phyloP scores from a whole-genome alignment of 352 stramenopile genomes.

The Phytophthora pistaciae region DNA sequence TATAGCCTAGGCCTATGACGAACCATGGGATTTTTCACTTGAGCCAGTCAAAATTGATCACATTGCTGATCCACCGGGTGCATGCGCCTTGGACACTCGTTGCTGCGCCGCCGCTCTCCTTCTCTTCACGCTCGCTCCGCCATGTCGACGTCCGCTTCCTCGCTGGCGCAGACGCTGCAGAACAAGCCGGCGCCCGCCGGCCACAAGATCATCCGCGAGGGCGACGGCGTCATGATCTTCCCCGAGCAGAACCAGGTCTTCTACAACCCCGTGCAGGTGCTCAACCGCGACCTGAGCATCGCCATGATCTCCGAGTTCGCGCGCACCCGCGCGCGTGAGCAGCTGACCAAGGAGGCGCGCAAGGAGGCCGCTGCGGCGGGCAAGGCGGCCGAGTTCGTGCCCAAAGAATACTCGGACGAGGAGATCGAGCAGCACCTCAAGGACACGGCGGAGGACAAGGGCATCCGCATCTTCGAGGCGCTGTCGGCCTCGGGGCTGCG shows the following conservation, averaged over 20 bases:
- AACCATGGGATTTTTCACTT: conserved; percentile 2
- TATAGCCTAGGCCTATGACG: neutral
- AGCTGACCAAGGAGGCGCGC: conserved; percentile 79
- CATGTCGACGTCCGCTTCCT: conserved; percentile 56
- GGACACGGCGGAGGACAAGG: conserved; percentile 75
- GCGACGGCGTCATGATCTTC: conserved; percentile 93
- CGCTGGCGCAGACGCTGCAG: conserved; percentile 71
- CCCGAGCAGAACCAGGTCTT: conserved; percentile 92
- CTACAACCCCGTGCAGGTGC: conserved; percentile 96
- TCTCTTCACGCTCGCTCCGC: conserved; percentile 5
- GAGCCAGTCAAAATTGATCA: neutral
- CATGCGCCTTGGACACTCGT: conserved; percentile 31
- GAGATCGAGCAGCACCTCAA: conserved; percentile 79
- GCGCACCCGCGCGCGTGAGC: conserved; percentile 84
- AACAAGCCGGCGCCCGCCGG: conserved; percentile 62
- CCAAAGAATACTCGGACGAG: conserved; percentile 66
- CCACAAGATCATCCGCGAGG: conserved; percentile 92
- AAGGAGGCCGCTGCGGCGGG: conserved; percentile 54
- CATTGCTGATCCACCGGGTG: conserved; percentile 23
- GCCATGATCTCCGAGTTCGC: conserved; percentile 98
- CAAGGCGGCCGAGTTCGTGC: conserved; percentile 43
- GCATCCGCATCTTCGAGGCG: conserved; percentile 98
- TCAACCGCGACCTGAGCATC: conserved; percentile 99
- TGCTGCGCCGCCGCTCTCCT: conserved; percentile 1
- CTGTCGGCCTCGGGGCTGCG: conserved; percentile 98